Percentiles rank a stretch among this genome's conserved stretches.
Conservation (phyloP, 768 basidiomycete genomes). For the Calocybe gangraenosa region DNA sequence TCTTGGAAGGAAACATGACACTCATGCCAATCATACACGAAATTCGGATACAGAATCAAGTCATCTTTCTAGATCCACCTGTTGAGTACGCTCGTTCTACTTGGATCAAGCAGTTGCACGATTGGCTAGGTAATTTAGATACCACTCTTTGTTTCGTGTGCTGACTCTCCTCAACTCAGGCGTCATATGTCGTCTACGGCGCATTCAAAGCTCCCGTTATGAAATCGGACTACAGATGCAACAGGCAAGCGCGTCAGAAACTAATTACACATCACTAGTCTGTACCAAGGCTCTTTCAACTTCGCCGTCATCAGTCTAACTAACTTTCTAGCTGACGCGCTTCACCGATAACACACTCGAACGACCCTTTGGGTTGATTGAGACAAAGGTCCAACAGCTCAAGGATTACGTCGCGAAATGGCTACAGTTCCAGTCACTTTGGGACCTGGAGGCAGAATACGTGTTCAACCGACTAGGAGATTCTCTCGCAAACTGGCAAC, state of each 20-base stretch:
- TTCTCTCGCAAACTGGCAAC: slow-evolving; percentile 90
- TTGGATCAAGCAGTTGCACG: slow-evolving; percentile 88
- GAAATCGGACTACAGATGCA: slow-evolving; percentile 96
- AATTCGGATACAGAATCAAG: slow-evolving; percentile 97
- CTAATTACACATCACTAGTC: slow-evolving; percentile 81
- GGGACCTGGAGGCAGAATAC: slow-evolving; percentile 97
- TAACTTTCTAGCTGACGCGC: slow-evolving; percentile 53
- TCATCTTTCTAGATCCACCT: slow-evolving; percentile 97
- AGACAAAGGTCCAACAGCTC: slow-evolving; percentile 82
- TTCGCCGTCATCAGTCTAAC: neutral
- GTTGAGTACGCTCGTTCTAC: slow-evolving; percentile 89
- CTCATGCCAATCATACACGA: slow-evolving; percentile 91
- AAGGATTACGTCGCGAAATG: slow-evolving; percentile 94
- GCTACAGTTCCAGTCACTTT: slow-evolving; percentile 98
- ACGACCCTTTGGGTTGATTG: slow-evolving; percentile 82
- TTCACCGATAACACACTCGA: slow-evolving; percentile 73
- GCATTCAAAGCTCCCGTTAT: slow-evolving; percentile 94
- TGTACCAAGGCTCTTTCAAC: slow-evolving; percentile 20
- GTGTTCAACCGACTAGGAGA: slow-evolving; percentile 96
- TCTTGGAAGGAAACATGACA: slow-evolving; percentile 67
- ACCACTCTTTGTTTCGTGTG: neutral
- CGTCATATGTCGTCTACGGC: slow-evolving; percentile 78
- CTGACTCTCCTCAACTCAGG: slow-evolving; percentile 34
- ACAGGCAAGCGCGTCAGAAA: slow-evolving; percentile 56
- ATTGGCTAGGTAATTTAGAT: slow-evolving; percentile 65